Evolutionary conservation across 768 basidiomycete genomes (phyloP), one percentile per base, ranked within the genome.

Genomic region (Leucosporidium scottii): DNA sequence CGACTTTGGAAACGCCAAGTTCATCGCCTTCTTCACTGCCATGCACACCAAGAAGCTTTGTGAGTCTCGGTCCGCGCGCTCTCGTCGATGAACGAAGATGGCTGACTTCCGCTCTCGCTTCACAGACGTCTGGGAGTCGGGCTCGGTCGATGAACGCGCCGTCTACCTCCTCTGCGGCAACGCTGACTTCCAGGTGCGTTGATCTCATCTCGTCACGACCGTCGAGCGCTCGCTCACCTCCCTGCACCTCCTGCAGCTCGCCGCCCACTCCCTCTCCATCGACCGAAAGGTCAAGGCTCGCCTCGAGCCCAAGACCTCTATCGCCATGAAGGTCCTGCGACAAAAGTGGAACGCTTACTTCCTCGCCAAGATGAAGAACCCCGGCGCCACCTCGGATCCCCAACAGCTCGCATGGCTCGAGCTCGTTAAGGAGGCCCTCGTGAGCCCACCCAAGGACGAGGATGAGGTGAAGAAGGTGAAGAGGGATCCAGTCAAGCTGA

Each of bases 1-100:
- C 57, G 90, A 93, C 62, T 87, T 93, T 72, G 87, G 85, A 0
- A 84, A 83, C 20, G 87, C 87, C 68, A 82, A 91, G 78, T 70
- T 71, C 55, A 74, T 67, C 68, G 65, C 63, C n/a, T 68, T 60
- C 68, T 68, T 59, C 61, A 65, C 64, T 39, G 67, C 56, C 62
- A 92, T 92, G 91, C 91, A 92, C 76, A 93, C 93, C 10, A 96
- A 91, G 79, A 91, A 86, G 77, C 79, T 93, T 31, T 94, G 91
- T 78, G 89, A 84, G 70, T 70, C 9, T n/a, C 9, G 25, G 12
- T 36, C 8, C 12, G 23, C 10, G 8, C 17, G n/a, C 30, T 13
- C 39, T 18, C 23, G 13, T 10, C 30, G 44, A 7, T 34, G 20
- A 17, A 31, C 20, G 34, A 34, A 2, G 39, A 13, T 44, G 7